phyloP scores from a whole-genome alignment of 108 stramenopile species.

The Thalassiosira profunda region DNA sequence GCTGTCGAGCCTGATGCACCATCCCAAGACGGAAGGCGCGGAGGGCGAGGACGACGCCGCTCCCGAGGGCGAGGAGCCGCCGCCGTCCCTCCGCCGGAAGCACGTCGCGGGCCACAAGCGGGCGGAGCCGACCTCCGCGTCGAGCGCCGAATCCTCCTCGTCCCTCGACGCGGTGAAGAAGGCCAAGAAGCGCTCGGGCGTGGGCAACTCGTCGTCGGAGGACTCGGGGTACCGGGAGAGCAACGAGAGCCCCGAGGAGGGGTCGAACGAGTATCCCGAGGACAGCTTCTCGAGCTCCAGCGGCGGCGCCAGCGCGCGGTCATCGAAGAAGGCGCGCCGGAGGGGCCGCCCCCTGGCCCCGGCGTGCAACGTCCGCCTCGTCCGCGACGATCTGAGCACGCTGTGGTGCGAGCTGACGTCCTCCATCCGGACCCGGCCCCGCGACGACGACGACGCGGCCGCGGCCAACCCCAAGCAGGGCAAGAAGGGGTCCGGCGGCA shows the following conservation, averaged over 20 bases:
- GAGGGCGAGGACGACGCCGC: no score
- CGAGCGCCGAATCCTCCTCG: slow-evolving; percentile 55
- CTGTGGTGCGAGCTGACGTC: slow-evolving; percentile 91
- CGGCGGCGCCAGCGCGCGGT: not conserved
- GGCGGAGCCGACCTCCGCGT: not conserved
- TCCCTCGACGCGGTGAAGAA: slow-evolving; percentile 42
- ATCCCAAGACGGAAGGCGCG: slow-evolving; percentile 17
- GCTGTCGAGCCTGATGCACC: slow-evolving; percentile 73
- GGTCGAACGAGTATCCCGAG: slow-evolving; percentile 36
- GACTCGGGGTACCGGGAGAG: slow-evolving; percentile 88
- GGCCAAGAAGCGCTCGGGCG: slow-evolving; percentile 22
- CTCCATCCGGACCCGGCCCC: slow-evolving; percentile 62
- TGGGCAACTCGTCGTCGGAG: slow-evolving; percentile 72
- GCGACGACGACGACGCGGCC: slow-evolving; percentile 54
- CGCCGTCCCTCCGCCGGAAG: slow-evolving; percentile 11
- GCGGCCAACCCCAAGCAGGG: slow-evolving; percentile 13
- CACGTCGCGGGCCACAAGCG: slow-evolving; percentile 3
- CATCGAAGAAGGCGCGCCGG: slow-evolving; percentile 49
- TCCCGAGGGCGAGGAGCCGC: slow-evolving; percentile 2
- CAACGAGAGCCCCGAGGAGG: slow-evolving; percentile 71
- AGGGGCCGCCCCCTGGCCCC: slow-evolving; percentile 71
- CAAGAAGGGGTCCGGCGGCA: not conserved
- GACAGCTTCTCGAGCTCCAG: slow-evolving; percentile 19
- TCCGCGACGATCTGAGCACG: slow-evolving; percentile 78
- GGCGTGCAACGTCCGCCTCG: slow-evolving; percentile 74